Base-by-base conservation (phyloP, 306 rosid genomes). In the Cicer yamashitae region DNA sequence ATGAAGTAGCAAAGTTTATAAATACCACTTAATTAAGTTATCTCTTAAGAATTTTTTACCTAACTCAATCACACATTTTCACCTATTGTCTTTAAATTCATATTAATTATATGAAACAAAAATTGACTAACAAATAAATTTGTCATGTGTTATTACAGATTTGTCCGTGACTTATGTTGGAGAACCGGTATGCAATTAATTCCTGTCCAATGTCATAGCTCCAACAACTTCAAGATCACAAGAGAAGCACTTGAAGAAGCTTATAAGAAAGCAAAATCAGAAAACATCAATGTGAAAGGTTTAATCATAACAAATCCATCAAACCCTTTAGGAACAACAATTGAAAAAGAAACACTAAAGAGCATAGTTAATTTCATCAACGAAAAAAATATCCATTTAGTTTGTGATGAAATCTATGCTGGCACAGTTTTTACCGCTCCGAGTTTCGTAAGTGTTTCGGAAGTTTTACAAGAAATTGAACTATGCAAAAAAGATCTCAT, bases 281-380 rank as follows among this genome's bases (percentile, higher is more conserved):
- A 45, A 22, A 84, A 87, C 25, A 83, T 89, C 53, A 91, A 89
- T 0, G 84, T 94, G 8, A 94, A 85, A 70, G 98, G 98, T 12
- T 17, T 94, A 71, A 74, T 94, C 85, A 62, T 94, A 52, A 88
- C 98, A 46, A 94, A 90, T 78, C 98, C 98, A 4, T 94, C 98
- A 11, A 92, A 94, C 73, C 98, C 98, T 9, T 34, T 94, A 7
- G 98, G 98, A 20, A 86, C 88, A 6, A 86, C 89, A 4, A 1
- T 87, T 2, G 96, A 90, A 45, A 81, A 72, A 43, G 89, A 79
- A 40, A 85, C 96, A n/a, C 64, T 94, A 3, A 82, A 61, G 73
- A 86, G 75, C 86, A 76, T 94, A 0, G 97, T 92, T 14, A 65
- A 22, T 10, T 94, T 94, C 77, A 72, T 89, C 34, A 82, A 88